These are phyloP conservation scores for Tylopilus cervinicoccineus DNA, from an alignment of 768 basidiomycete species.

Conservation along the genomic window DNA sequence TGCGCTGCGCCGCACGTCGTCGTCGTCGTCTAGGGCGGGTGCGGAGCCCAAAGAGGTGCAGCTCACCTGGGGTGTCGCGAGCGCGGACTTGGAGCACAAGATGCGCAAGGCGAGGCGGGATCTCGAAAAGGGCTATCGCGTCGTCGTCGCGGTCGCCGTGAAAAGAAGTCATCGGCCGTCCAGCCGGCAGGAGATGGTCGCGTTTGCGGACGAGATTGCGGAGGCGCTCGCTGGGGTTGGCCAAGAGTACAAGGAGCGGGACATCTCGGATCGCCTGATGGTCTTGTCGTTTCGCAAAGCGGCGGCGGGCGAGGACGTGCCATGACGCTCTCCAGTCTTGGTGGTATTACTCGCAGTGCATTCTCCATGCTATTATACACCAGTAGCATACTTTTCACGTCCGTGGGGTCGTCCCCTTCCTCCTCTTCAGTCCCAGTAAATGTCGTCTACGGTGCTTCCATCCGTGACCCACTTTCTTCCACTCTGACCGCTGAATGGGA, in stretches of 20 bases:
- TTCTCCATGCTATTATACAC: conserved; percentile 24
- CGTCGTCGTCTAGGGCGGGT: conserved; percentile 26
- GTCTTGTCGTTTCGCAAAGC: conserved; percentile 43
- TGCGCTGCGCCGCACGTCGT: conserved; percentile 33
- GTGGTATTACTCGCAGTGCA: conserved; percentile 9
- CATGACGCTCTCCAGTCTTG: conserved; percentile 1
- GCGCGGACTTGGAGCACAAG: conserved; percentile 63
- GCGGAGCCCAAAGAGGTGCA: conserved; percentile 61
- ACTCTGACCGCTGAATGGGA: conserved; percentile 27
- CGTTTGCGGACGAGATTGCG: conserved; percentile 42
- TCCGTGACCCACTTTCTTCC: conserved; percentile 18
- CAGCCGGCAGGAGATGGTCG: conserved; percentile 36
- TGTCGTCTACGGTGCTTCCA: conserved; percentile 21
- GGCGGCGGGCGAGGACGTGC: background rate
- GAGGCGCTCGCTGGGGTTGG: conserved; percentile 44
- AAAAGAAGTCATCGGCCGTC: conserved; percentile 45
- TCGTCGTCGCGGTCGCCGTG: conserved; percentile 51
- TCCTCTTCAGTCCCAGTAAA: background rate
- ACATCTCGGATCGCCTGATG: conserved; percentile 35
- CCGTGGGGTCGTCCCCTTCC: conserved; percentile 6
- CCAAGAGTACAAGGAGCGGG: conserved; percentile 49
- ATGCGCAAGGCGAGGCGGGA: conserved; percentile 53
- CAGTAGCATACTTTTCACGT: conserved; percentile 25
- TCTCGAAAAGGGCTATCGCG: conserved; percentile 54
- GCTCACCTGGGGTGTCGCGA: conserved; percentile 61